phyloP scores from a whole-genome alignment of 495 filamentous ascomycete species.

The Xanthoparmelia taractica region DNA sequence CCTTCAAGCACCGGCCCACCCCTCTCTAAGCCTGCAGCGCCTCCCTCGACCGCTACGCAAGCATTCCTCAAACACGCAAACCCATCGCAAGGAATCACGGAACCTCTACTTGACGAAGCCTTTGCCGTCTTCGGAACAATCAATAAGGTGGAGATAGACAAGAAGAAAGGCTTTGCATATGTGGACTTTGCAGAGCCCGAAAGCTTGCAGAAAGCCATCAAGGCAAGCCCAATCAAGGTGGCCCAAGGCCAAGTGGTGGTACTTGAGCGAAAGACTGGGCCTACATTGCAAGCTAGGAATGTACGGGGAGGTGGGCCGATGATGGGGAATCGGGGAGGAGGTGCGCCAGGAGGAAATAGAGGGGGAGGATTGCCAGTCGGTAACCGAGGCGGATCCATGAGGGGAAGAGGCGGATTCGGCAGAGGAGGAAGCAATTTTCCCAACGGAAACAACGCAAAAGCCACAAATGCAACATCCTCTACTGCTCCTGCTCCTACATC shows the following conservation, averaged over 20 bases:
- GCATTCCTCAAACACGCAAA: constrained; percentile 95
- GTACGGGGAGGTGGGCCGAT: constrained; percentile 12
- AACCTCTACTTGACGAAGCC: constrained; percentile 61
- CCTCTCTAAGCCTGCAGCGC: constrained; percentile 20
- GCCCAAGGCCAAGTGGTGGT: constrained; percentile 82
- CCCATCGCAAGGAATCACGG: constrained; percentile 83
- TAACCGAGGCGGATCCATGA: constrained; percentile 22
- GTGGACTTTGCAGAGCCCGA: constrained; percentile 71
- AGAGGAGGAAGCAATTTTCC: constrained; percentile 12
- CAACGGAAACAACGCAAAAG: constrained; percentile 9
- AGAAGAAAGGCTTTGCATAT: constrained; percentile 87
- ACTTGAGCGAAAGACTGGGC: constrained; percentile 60
- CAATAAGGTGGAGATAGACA: constrained; percentile 77
- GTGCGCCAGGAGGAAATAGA: neutral
- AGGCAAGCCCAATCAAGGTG: constrained; percentile 69
- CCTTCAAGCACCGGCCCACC: constrained; percentile 22
- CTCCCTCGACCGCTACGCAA: constrained; percentile 54
- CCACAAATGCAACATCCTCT: neutral
- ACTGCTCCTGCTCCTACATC: neutral
- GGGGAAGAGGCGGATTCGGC: constrained; percentile 23
- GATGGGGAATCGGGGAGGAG: constrained; percentile 6
- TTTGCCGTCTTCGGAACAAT: constrained; percentile 64
- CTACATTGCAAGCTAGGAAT: constrained; percentile 24
- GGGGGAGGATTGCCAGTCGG: constrained; percentile 20
- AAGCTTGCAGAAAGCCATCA: constrained; percentile 66